A percentile compares a stretch with the other conserved stretches of the same genome.
phyloP scores from a whole-genome alignment of 805 yeast species.

The Scheffersomyces stipitis region DNA sequence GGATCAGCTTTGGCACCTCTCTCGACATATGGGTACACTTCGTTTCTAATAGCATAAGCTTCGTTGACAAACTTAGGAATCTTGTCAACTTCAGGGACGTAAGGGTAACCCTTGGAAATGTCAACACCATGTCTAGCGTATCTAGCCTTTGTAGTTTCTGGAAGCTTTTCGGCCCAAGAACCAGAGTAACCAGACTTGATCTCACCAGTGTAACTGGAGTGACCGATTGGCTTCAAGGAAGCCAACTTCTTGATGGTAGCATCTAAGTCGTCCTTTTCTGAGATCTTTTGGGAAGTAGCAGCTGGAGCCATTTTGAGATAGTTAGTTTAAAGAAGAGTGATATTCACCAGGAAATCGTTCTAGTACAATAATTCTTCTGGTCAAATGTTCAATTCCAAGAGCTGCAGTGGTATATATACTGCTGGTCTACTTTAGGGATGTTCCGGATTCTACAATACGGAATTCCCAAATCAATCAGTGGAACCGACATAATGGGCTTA shows the following conservation, averaged over 20 bases:
- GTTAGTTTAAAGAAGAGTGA: too few relatives aligned
- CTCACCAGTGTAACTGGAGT: slow-evolving; percentile 7
- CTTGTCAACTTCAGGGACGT: slow-evolving; percentile 18
- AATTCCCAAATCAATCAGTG: too few relatives aligned
- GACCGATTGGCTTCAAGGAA: slow-evolving; percentile 15
- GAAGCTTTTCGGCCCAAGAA: slow-evolving; percentile 12
- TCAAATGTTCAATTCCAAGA: too few relatives aligned
- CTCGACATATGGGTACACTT: slow-evolving; percentile 23
- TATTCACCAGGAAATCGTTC: too few relatives aligned
- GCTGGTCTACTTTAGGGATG: too few relatives aligned
- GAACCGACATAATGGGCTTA: too few relatives aligned
- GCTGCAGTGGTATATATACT: too few relatives aligned
- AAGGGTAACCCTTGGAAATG: slow-evolving; percentile 27
- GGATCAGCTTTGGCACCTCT: slow-evolving; percentile 30
- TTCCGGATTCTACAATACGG: too few relatives aligned
- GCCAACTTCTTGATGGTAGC: slow-evolving; percentile 12
- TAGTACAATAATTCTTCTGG: too few relatives aligned
- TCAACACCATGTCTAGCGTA: slow-evolving; percentile 24
- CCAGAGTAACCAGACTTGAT: slow-evolving; percentile 5
- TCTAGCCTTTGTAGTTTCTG: slow-evolving; percentile 22
- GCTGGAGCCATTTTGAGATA: slow-evolving; percentile 15
- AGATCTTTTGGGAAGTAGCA: slow-evolving; percentile 4
- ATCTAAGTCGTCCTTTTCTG: slow-evolving; percentile 9
- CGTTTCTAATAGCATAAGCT: slow-evolving; percentile 21
- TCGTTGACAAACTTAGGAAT: slow-evolving; percentile 28